Evolutionary conservation across 2,329 filamentous ascomycete genomes (phyloP), one percentile per base, ranked within the genome.

Genomic region (Aspergillus felis): DNA sequence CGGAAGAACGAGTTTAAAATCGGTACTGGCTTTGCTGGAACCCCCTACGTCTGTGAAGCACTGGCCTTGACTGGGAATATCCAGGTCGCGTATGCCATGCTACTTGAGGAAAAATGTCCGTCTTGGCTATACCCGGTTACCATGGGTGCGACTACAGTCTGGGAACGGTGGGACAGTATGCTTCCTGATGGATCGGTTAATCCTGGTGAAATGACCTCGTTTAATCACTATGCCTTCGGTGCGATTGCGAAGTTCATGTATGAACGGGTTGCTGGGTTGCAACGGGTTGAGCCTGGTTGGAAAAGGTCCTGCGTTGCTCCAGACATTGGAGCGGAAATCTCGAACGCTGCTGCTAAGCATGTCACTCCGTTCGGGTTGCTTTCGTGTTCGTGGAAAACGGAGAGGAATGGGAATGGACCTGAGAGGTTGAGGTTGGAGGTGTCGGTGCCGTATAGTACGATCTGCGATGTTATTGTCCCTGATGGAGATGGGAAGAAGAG

Each of bases 131-230:
- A 76, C 53, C 73, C 69, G 4, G 68, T 78, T 12, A 68, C 62
- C 7, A 77, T 76, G 74, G 71, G 71, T 2, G 75, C 71, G 0
- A 79, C 77, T 0, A 78, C 76, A 0, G 71, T 73, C 8, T 79
- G 76, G 76, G 77, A 79, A 57, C 67, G 77, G 8, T 79, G 76
- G 76, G 72, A 79, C 57, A 71, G 67, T 49, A 69, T 78, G 65
- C 58, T 72, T 4, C 68, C 74, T 0, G 66, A 77, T 51, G 74
- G 73, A 1, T 63, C 57, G 1, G 66, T 78, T 50, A 78, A 78
- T 51, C 66, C 72, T 0, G 75, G 76, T 0, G 60, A 69, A 17
- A 78, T 78, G 76, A 78, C 75, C 0, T 74, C 70, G 41, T 76
- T 76, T 56, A 77, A 78, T 51, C 76, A 79, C 50, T 77, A 78